Evolutionary conservation across 2,329 filamentous ascomycete species (phyloP), one percentile per base, ranked within the genome.

Genomic region (Apiospora hydei): DNA sequence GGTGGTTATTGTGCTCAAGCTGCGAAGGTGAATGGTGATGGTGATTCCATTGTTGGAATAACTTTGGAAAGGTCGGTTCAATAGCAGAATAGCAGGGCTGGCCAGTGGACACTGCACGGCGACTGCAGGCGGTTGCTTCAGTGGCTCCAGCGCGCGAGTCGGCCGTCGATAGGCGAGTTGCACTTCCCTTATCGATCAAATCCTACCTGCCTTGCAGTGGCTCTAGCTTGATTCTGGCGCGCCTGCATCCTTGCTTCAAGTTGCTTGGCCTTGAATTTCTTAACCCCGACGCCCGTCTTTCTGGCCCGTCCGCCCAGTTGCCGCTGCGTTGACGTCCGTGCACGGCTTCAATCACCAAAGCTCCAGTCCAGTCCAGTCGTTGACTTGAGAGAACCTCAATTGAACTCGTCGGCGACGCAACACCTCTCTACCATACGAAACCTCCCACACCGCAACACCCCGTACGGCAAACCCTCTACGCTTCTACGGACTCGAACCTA

Each of bases 361-460:
- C 53, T 61, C 53, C 53, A 38, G 34, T 38, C 53, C 53, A 38
- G 34, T 38, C 34, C 34, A 38, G 34, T 6, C 34, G 30, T 61
- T 11, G 26, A 61, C 34, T 61, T 61, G 53, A 61, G 53, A 18
- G 21, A 51, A 51, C 47, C 49, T 30, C 49, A 53, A 11, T 53
- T 14, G 49, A 57, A 18, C 24, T 41, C 30, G 57, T 64, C 34
- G 57, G 57, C 34, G 57, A 64, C 57, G 34, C 21, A 64, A 41
- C 57, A 72, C 16, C 64, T 69, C 57, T 47, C 61, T 47, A 11
- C 44, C 43, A 70, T 47, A 69, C 51, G 61, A 26, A 70, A 10
- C 47, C 24, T 64, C n/a, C 30, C 49, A 14, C 34, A 44, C 26
- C 49, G 43, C 44, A 57, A 70, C 49, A 49, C 18, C 46, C 24